Conservation (phyloP, 345 rosid genomes). For the Eucalyptus erythrocorys region DNA sequence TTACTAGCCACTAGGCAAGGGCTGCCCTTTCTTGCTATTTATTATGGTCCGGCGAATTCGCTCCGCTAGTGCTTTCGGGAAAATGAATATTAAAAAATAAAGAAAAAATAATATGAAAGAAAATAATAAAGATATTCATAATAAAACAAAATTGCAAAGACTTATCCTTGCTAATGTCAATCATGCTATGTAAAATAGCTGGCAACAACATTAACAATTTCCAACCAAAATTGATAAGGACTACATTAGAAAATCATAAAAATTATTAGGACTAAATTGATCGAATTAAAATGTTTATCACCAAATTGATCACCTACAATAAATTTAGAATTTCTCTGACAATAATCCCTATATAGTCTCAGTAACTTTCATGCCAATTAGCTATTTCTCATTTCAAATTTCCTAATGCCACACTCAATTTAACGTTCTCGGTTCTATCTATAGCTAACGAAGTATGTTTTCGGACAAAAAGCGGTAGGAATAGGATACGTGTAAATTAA, state of each 20-base stretch:
- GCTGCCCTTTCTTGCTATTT: not conserved
- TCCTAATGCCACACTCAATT: not conserved
- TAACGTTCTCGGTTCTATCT: not conserved
- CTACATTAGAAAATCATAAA: not conserved
- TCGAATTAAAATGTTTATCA: not conserved
- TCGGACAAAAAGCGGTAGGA: not conserved
- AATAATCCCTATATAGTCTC: not conserved
- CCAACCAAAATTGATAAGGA: not conserved
- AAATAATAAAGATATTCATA: not conserved
- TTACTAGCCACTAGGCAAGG: not conserved
- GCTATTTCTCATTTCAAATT: not conserved
- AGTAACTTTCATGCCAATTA: not conserved
- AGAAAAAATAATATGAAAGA: not conserved
- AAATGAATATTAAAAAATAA: not conserved
- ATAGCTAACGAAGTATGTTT: not conserved
- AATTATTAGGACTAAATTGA: not conserved
- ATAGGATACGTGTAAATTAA: not conserved
- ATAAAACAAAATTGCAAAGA: not conserved
- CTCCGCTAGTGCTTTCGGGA: not conserved
- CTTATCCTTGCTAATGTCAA: not conserved
- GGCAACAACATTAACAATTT: not conserved
- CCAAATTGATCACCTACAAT: not conserved
- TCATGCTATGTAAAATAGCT: not conserved
- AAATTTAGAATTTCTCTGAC: not conserved
- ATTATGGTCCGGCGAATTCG: not conserved